phyloP scores from a whole-genome alignment of 345 rosid genomes.

The Citropsis articulata region DNA sequence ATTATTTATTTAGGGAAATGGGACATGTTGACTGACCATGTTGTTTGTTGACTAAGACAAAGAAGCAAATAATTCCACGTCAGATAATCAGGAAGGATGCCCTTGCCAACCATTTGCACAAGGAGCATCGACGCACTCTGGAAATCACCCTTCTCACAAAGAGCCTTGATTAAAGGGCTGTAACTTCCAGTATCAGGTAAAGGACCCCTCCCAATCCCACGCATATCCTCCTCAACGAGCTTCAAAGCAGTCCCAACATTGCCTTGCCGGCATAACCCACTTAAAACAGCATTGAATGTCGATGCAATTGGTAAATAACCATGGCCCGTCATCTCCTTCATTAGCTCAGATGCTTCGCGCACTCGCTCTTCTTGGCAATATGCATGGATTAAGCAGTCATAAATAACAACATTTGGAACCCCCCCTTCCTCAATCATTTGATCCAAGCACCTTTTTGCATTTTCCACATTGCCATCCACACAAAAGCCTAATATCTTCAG shows the following conservation, averaged over 20 bases:
- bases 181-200: conserved; percentile 46
- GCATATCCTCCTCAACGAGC: conserved; percentile 65
- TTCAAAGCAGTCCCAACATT: conserved; percentile 49
- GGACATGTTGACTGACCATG: conserved; percentile 18
- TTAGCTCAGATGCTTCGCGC: conserved; percentile 47
- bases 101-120: conserved; percentile 55
- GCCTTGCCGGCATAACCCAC: conserved; percentile 58
- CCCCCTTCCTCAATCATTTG: conserved; percentile 56
- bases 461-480: conserved; percentile 40
- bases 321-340: conserved; percentile 50
- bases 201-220: conserved; percentile 43
- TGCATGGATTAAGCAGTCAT: conserved; percentile 55
- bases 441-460: conserved; percentile 47
- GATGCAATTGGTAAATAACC: conserved; percentile 49
- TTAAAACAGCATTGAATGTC: conserved; percentile 52
- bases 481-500: conserved; percentile 54
- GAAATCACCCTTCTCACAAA: conserved; percentile 43
- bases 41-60: conserved; percentile 39
- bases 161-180: conserved; percentile 36
- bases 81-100: conserved; percentile 47
- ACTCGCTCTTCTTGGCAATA: conserved; percentile 43
- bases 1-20: conserved; percentile 19
- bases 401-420: conserved; percentile 46
- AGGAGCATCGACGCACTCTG: conserved; percentile 42
- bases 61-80: conserved; percentile 56